A percentile compares a stretch with the other conserved stretches of the same genome.
Evolutionary conservation across 176 grass and related monocot genomes (phyloP).

Genomic region (Aegilops umbellulata): DNA sequence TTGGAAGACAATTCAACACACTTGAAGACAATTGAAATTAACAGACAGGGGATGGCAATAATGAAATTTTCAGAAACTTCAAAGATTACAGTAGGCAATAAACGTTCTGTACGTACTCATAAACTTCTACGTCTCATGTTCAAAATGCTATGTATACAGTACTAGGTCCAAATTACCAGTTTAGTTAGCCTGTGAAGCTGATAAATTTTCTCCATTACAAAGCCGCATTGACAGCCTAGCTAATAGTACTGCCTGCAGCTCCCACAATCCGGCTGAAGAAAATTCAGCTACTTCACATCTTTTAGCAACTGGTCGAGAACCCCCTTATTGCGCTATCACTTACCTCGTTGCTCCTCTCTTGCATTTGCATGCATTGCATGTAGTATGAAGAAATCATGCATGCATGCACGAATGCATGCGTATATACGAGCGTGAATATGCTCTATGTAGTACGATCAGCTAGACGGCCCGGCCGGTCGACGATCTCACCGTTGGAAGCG

Average conservation of each 20-base stretch:
- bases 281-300: conserved; percentile 93
- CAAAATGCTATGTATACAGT: background rate
- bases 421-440: too few species aligned
- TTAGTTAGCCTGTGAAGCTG: conserved; percentile 67
- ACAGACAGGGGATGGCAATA: background rate
- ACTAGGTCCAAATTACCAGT: conserved; percentile 20
- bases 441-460: too few species aligned
- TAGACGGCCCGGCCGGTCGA: background rate
- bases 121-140: background rate
- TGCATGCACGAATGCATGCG: too few species aligned
- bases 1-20: background rate
- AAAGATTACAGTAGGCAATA: background rate
- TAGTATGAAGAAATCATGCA: too few species aligned
- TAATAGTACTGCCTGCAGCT: background rate
- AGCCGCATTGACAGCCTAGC: conserved; percentile 11
- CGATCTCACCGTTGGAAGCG: conserved; percentile 50
- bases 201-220: conserved; percentile 76
- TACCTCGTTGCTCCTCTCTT: background rate
- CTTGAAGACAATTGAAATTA: background rate
- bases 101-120: background rate
- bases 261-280: conserved; percentile 43
- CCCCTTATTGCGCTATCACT: conserved; percentile 20
- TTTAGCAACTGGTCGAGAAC: conserved; percentile 4
- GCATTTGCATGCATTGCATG: background rate
- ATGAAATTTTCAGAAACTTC: background rate